phyloP scores from a whole-genome alignment of 2,329 filamentous ascomycete species.

The Ambrosiella cleistominuta region DNA sequence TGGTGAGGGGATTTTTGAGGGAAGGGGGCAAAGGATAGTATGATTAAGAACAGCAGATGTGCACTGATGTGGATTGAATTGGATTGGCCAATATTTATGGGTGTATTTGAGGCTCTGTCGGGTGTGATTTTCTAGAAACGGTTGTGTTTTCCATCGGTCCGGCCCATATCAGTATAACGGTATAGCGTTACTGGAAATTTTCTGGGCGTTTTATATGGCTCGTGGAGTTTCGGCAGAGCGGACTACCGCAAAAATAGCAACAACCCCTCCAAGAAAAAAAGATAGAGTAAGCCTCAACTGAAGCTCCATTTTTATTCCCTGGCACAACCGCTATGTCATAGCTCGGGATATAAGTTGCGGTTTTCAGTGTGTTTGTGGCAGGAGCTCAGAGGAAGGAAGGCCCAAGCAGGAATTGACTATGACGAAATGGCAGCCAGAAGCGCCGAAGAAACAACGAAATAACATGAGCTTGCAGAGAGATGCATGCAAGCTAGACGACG shows the following conservation, averaged over 20 bases:
- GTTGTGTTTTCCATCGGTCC: not conserved
- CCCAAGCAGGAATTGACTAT: not conserved
- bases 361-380: not conserved
- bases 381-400: not conserved
- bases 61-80: not conserved
- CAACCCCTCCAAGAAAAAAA: not conserved
- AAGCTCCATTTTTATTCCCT: not conserved
- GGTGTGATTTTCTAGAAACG: not conserved
- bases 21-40: not conserved
- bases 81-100: not conserved
- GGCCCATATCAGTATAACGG: not conserved
- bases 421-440: slow-evolving; percentile 10
- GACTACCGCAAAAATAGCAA: not conserved
- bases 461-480: not conserved
- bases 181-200: not conserved
- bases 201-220: not conserved
- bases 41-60: not conserved
- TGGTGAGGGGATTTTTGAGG: not conserved
- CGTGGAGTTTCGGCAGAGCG: not conserved
- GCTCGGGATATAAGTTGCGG: not conserved
- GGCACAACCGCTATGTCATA: not conserved
- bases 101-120: not conserved
- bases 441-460: slow-evolving; percentile 9
- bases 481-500: not conserved
- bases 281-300: not conserved